Evolutionary conservation across 2,329 filamentous ascomycete species (phyloP), one percentile per base, ranked within the genome.

Genomic region (Myotisia sp.): DNA sequence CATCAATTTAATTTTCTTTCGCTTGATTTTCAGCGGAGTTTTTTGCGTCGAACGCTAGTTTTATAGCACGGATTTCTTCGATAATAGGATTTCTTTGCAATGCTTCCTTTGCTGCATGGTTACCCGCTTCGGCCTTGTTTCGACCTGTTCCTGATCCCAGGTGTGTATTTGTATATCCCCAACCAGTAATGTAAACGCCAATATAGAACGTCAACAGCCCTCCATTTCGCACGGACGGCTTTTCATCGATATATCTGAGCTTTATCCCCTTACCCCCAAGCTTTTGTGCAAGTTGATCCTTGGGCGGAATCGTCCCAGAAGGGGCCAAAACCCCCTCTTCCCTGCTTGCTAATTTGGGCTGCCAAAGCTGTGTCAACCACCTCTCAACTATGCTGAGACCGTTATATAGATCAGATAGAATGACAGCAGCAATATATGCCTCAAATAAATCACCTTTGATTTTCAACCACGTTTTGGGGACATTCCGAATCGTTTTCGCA

Each of bases 381-480:
- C 65, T 53, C 33, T 77, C 67, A 2, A 70, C 76, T 2, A 64
- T 65, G 5, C 55, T 42, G 29, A 79, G 68, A 1, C 86, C 85
- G 29, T 71, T 52, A 3, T 60, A 55, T 0, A 73, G 65, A 46
- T 84, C 71, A 1, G 77, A 75, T 2, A 83, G 60, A 21, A 92
- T 69, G 4, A 86, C 59, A 3, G 79, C 86, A 6, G 80, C 86
- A 10, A 92, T 72, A 46, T 92, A 94, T 0, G 87, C 80, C 54
- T 95, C 87, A 47, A 94, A 92, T 12, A 94, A 68, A 51, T 95
- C 87, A 6, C 78, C 86, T 37, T 80, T 66, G 6, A 84, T 74
- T 55, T 94, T 94, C 9, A 63, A 68, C 39, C 70, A 65, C 67
- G 69, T 51, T 68, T 76, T 50, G 49, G 56, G 37, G 48, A 67